Evolutionary conservation across 768 basidiomycete genomes (phyloP).

Genomic region (Heimioporus sp.): DNA sequence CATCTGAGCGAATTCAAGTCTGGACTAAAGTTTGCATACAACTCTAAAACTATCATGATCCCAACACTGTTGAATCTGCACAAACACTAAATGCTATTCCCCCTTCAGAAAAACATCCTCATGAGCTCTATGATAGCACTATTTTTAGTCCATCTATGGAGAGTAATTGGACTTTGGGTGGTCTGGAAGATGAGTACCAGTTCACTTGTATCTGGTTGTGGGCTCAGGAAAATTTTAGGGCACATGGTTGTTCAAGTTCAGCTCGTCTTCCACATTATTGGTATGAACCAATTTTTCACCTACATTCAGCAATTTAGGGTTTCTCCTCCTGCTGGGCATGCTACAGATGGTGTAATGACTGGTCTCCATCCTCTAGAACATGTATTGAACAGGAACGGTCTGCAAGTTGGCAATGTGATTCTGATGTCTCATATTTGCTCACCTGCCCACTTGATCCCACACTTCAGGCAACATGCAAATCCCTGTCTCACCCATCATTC

Average conservation of each 20-base stretch:
- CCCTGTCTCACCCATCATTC: slow-evolving; percentile 18
- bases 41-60: not conserved
- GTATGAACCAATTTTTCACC: slow-evolving; percentile 13
- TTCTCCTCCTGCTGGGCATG: slow-evolving; percentile 9
- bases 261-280: slow-evolving; percentile 7
- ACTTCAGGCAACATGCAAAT: slow-evolving; percentile 25
- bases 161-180: slow-evolving; percentile 7
- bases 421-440: slow-evolving; percentile 20
- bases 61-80: slow-evolving; percentile 13
- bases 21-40: not conserved
- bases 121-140: slow-evolving; percentile 10
- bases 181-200: not conserved
- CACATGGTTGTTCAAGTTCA: slow-evolving; percentile 14
- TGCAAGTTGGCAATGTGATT: slow-evolving; percentile 25
- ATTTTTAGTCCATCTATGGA: slow-evolving; percentile 4
- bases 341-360: slow-evolving; percentile 11
- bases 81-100: not conserved
- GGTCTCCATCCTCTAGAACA: slow-evolving; percentile 22
- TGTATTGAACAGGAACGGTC: slow-evolving; percentile 6
- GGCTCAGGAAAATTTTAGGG: not conserved
- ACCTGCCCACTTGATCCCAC: slow-evolving; percentile 25
- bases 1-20: not conserved
- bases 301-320: slow-evolving; percentile 28
- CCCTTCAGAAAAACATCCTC: slow-evolving; percentile 5
- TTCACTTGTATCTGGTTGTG: not conserved